These are phyloP conservation scores for Iberis pinnata DNA, from an alignment of 345 rosid species.

Conservation along the genomic window DNA sequence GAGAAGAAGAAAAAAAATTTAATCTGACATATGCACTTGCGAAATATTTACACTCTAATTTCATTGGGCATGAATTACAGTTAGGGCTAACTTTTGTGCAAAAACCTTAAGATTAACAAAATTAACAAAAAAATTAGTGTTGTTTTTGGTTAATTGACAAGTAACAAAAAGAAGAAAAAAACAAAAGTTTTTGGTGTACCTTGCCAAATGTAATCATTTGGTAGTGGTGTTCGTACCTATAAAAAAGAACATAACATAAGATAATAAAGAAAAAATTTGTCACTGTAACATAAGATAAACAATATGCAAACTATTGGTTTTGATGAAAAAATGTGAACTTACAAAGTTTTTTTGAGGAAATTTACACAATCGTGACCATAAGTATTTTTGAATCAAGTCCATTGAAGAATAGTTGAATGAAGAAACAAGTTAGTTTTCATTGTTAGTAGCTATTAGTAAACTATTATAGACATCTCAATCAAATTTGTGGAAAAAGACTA, in stretches of 20 bases:
- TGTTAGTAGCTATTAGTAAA: neutral
- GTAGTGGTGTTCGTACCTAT: constrained; percentile 65
- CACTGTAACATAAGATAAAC: too few relatives aligned
- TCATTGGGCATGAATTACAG: constrained; percentile 76
- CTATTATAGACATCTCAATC: neutral
- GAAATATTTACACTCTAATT: constrained; percentile 65
- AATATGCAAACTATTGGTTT: too few relatives aligned
- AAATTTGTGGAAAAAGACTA: neutral
- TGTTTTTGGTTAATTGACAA: neutral
- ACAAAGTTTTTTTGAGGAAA: constrained; percentile 52
- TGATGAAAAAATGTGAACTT: constrained; percentile 14
- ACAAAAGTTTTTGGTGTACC: constrained; percentile 41
- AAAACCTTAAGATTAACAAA: constrained; percentile 38
- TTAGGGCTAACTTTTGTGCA: constrained; percentile 70
- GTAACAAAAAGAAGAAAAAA: too few relatives aligned
- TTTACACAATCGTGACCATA: constrained; percentile 54
- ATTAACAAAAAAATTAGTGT: neutral
- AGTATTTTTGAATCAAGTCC: constrained; percentile 57
- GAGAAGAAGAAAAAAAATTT: neutral
- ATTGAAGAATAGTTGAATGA: constrained; percentile 47
- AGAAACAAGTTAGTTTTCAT: neutral
- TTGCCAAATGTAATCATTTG: constrained; percentile 80
- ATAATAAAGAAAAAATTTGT: neutral
- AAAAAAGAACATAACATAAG: neutral
- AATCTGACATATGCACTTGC: constrained; percentile 77